Evolutionary conservation across 371 early-diverging fungal species (phyloP).

Genomic region (Homolaphlyctis polyrhiza): DNA sequence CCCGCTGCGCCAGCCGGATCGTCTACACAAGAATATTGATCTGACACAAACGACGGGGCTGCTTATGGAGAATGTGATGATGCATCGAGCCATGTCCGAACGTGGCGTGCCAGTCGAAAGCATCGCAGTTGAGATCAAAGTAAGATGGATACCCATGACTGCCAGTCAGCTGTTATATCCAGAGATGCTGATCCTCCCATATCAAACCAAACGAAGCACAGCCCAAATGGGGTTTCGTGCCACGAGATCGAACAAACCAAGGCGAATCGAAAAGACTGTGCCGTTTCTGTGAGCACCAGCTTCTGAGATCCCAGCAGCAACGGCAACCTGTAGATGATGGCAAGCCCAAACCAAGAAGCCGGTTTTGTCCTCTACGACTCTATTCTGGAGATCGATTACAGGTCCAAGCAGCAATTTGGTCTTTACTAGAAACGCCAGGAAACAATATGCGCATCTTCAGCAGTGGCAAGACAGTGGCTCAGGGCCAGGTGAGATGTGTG

Average conservation of each 20-base stretch:
- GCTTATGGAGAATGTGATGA: not conserved
- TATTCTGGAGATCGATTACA: conserved; percentile 6
- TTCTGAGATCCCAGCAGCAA: not conserved
- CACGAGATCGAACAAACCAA: not conserved
- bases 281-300: conserved; percentile 20
- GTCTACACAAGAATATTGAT: conserved; percentile 7
- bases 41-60: not conserved
- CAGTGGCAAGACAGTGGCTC: not conserved
- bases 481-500: not conserved
- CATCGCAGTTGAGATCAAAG: conserved; percentile 21
- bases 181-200: not conserved
- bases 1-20: not conserved
- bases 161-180: not conserved
- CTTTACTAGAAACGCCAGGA: conserved; percentile 11
- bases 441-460: conserved; percentile 18
- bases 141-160: not conserved
- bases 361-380: conserved; percentile 23
- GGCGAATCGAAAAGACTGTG: too few species aligned
- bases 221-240: conserved; percentile 33
- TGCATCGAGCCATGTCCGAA: not conserved
- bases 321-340: not conserved
- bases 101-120: not conserved
- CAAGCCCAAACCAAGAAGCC: not conserved
- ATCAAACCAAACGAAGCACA: not conserved
- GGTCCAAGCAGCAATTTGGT: conserved; percentile 8